Conservation (phyloP, 257 asterid species). For the Salvia hispanica region DNA sequence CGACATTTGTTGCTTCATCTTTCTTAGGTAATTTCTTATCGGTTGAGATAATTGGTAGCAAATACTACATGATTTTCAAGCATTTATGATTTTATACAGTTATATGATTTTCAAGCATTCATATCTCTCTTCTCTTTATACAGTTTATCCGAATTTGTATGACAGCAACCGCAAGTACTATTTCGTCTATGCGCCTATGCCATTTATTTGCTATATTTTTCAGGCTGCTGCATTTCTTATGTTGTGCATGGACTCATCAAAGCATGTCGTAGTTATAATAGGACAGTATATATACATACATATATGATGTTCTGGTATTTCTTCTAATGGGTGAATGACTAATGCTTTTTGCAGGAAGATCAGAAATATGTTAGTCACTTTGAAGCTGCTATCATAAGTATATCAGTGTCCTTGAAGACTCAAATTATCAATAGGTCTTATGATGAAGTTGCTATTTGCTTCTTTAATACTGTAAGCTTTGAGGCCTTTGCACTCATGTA, state of each 20-base stretch:
- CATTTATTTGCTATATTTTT: not conserved
- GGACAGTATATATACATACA: not conserved
- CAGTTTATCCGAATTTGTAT: not conserved
- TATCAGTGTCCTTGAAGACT: constrained; percentile 72
- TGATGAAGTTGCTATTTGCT: constrained; percentile 90
- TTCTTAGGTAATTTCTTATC: not conserved
- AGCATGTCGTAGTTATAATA: not conserved
- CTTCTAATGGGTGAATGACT: constrained; percentile 6
- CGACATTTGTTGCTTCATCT: not conserved
- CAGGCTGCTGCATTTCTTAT: constrained; percentile 11
- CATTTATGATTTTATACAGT: not conserved
- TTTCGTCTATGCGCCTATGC: not conserved
- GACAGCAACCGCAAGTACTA: not conserved
- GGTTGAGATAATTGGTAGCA: not conserved
- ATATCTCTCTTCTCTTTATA: not conserved
- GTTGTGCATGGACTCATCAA: not conserved
- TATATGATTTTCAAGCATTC: not conserved
- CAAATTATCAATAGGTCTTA: constrained; percentile 88
- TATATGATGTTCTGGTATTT: constrained; percentile 17
- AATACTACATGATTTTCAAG: too few relatives aligned
- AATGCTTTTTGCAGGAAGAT: constrained; percentile 55
- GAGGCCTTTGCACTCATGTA: constrained; percentile 18
- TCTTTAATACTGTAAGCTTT: constrained; percentile 85
- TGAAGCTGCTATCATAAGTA: constrained; percentile 59
- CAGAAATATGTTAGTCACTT: constrained; percentile 60